These are phyloP conservation scores for Graphilbum sp. DNA, from an alignment of 2,329 filamentous ascomycete genomes.

Conservation along the genomic window DNA sequence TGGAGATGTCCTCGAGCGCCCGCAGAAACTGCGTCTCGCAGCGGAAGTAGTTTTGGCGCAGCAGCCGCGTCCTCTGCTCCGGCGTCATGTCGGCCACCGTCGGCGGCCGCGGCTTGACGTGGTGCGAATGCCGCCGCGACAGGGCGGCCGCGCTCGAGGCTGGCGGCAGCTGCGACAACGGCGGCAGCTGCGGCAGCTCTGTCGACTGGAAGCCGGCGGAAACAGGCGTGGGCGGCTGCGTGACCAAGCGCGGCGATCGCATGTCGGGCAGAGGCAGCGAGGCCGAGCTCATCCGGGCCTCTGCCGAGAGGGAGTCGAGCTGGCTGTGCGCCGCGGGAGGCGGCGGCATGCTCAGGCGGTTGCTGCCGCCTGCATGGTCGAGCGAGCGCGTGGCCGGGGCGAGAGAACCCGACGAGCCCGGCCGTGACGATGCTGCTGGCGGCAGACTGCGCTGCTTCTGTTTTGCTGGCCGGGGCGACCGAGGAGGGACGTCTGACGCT, in stretches of 20 bases:
- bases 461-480: slow-evolving; percentile 3
- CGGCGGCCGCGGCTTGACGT: slow-evolving; percentile 38
- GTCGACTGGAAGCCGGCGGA: slow-evolving; percentile 32
- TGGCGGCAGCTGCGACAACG: no score
- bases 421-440: slow-evolving; percentile 4
- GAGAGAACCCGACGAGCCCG: slow-evolving; percentile 4
- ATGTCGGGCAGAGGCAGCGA: slow-evolving; percentile 50
- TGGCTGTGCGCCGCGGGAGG: slow-evolving; percentile 14
- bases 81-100: slow-evolving; percentile 45
- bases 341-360: background rate
- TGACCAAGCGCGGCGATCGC: slow-evolving; percentile 31
- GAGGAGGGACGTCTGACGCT: slow-evolving; percentile 1
- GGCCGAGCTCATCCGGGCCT: slow-evolving; percentile 50
- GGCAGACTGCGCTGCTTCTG: slow-evolving; percentile 1
- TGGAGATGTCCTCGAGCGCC: slow-evolving; percentile 70
- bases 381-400: background rate
- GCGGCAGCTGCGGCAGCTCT: slow-evolving; percentile 1
- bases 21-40: slow-evolving; percentile 68
- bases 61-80: slow-evolving; percentile 51
- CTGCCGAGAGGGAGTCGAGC: slow-evolving; percentile 35
- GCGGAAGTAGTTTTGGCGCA: slow-evolving; percentile 70
- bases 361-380: background rate
- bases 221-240: slow-evolving; percentile 39
- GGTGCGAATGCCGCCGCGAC: slow-evolving; percentile 34
- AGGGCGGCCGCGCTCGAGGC: slow-evolving; percentile 22